Evolutionary conservation across 148 eudicot species (phyloP).

Genomic region (Salicornia ramosissima): DNA sequence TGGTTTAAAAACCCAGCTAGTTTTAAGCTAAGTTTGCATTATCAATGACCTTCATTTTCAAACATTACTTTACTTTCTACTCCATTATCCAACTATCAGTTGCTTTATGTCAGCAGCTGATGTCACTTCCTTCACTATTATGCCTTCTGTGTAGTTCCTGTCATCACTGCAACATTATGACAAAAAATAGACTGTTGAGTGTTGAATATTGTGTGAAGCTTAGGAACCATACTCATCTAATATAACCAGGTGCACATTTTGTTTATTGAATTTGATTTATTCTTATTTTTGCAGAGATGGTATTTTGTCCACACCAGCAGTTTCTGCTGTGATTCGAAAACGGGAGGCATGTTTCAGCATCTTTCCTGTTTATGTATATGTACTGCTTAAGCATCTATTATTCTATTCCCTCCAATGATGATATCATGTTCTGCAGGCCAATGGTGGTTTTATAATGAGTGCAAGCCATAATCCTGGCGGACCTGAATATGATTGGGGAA

Average conservation of each 20-base stretch:
- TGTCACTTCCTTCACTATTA: neutral
- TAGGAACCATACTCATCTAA: neutral
- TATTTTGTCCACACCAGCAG: conserved; percentile 94
- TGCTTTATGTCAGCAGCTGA: neutral
- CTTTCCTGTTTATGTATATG: conserved; percentile 9
- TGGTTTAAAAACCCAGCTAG: no score
- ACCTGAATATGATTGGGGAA: conserved; percentile 98
- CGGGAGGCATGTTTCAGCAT: conserved; percentile 50
- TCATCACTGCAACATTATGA: neutral
- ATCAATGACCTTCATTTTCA: neutral
- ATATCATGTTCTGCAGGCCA: conserved; percentile 49
- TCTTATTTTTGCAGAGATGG: conserved; percentile 65
- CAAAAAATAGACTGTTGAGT: neutral
- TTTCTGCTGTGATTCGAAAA: conserved; percentile 94
- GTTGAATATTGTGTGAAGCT: neutral
- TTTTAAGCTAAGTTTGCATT: neutral
- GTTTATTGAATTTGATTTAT: conserved; percentile 1
- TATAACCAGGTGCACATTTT: neutral
- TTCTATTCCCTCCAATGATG: neutral
- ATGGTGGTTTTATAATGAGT: conserved; percentile 99
- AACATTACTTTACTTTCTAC: neutral
- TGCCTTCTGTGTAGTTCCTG: neutral
- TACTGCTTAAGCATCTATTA: neutral
- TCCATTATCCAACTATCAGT: no score
- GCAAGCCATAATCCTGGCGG: conserved; percentile 99